Base-by-base conservation (phyloP, 2,329 filamentous ascomycete species). In the Fusarium dlaminii region DNA sequence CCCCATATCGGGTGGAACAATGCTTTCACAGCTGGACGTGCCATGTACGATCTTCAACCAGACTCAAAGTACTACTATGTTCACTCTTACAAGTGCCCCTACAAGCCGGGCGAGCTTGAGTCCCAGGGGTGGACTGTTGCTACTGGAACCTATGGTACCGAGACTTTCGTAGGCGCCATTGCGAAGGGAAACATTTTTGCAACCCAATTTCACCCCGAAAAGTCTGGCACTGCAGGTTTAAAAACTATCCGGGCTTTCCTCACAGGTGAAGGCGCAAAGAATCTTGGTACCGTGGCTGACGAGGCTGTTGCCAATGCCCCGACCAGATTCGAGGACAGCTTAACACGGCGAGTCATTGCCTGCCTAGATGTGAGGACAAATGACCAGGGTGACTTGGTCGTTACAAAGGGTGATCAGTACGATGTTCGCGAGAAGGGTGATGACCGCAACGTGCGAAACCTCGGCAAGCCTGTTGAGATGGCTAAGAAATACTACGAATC, bases 1-100 rank as follows among this genome's bases (percentile, higher is more conserved):
- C 96, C 96, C 43, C 97, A 99, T 84, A 99, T 99, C 82, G 96
- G 96, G 63, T 99, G 96, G 96, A 99, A 99, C 84, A 95, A 92
- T 76, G 96, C 97, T 49, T 92, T 91, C 77, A 90, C 92, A 3
- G 84, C 78, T 68, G 85, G 82, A 68, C 83, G 80, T 66, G 81
- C 81, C 75, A 89, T 98, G 66, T 98, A 96, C 82, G 95, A 93
- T 65, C 84, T 99, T 61, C 87, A 89, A 34, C 91, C 94, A 2
- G 88, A 88, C 60, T 97, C 94, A 80, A 99, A 98, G 83, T 99
- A 99, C 87, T 99, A 99, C 85, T 99, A 99, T 81, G 96, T 99
- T 64, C 96, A 99, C 87, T 95, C 94, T 5, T 99, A 96, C 84
- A 95, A 95, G 66, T 92, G 91, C 32, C 92, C 92, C 7, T 98